Conservation (phyloP, 2,329 filamentous ascomycete genomes). For the Nothopassalora personata region DNA sequence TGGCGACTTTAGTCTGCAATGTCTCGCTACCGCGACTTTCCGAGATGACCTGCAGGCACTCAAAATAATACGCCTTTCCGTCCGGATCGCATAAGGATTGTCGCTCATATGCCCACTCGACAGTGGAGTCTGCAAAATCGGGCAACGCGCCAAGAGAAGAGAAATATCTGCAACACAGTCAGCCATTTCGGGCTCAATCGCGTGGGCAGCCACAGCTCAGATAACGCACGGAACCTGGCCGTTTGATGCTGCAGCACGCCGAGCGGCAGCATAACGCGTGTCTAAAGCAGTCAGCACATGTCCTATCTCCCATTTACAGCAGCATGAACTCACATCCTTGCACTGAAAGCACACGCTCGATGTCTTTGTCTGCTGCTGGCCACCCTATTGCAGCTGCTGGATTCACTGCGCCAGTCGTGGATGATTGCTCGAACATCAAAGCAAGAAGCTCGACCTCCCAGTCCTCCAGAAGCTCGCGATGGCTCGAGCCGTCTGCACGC, state of each 20-base stretch:
- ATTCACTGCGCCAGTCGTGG: conserved; percentile 23
- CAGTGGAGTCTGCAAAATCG: conserved; percentile 57
- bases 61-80: conserved; percentile 57
- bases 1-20: conserved; percentile 54
- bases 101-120: conserved; percentile 58
- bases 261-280: conserved; percentile 17
- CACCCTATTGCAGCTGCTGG: conserved; percentile 27
- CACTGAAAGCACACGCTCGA: conserved; percentile 31
- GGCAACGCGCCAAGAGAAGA: conserved; percentile 58
- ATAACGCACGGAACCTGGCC: conserved; percentile 21
- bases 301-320: conserved; percentile 2
- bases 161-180: conserved; percentile 34
- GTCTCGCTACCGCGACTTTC: conserved; percentile 50
- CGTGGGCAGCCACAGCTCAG: not conserved
- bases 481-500: conserved; percentile 19
- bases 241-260: conserved; percentile 18
- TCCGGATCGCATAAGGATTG: conserved; percentile 53
- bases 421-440: conserved; percentile 41
- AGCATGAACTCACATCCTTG: conserved; percentile 28
- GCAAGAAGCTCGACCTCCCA: conserved; percentile 53
- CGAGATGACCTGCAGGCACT: conserved; percentile 59
- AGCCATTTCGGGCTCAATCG: not conserved
- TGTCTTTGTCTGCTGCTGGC: conserved; percentile 29
- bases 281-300: conserved; percentile 13
- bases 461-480: conserved; percentile 52